Base-by-base conservation (phyloP, 768 basidiomycete species). In the Albatrellus ellisii region DNA sequence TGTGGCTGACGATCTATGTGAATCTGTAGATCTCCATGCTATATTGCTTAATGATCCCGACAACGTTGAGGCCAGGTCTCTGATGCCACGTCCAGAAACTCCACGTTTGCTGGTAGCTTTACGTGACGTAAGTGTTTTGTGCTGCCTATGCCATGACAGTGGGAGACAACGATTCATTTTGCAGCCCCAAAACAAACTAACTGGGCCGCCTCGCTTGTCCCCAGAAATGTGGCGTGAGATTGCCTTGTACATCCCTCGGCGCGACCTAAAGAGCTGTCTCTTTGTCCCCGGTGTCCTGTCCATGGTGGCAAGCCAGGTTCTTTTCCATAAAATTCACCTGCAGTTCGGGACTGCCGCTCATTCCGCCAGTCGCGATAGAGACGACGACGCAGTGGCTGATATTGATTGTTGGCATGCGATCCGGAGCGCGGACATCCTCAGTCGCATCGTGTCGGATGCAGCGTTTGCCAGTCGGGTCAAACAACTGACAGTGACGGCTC, bases 201-300 rank as follows among this genome's bases (percentile, higher is more conserved):
- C 60, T 22, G 64, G 63, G 38, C 68, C 64, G 14, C 72, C 71
- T 28, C 67, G 68, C 15, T 72, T 83, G 50, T 80, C 79, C 3
- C 63, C 64, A 5, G 81, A 84, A 59, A 72, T 83, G 39, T 84
- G 81, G 81, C 65, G 75, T 26, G 73, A 81, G 53, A 74, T 84
- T 28, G 78, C 73, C 0, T 59, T 67, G 4, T 75, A 67, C 51
- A 66, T 84, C 4, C 74, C 79, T 0, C 67, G 71, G 15, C 68
- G 69, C 8, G 81, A 84, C 54, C 70, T 83, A 39, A 77, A 73
- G 51, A 68, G 75, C 1, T 61, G 81, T 0, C 62, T 83, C 1
- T 68, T 72, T 39, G 68, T 84, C 3, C 78, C 79, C 0, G 77
- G 82, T 47, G 67, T 66, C 14, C 62, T 82, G 26, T 82, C 80